These are phyloP conservation scores for Endotrypanum monterogeii DNA, from an alignment of 208 protist species.

Conservation along the genomic window DNA sequence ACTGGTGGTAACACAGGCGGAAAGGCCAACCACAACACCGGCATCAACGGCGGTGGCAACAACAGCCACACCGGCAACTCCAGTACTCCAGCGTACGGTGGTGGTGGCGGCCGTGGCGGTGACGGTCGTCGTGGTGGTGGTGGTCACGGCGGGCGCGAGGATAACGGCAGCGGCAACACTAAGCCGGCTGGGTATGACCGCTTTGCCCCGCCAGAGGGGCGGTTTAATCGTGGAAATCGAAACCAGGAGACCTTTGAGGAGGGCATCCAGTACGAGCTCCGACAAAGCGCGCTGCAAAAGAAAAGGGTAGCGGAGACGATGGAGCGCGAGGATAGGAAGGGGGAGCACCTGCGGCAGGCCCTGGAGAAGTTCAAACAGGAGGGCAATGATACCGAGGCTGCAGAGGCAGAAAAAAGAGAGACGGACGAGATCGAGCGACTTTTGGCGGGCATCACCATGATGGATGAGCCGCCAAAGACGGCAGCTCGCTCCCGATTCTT, in stretches of 20 bases:
- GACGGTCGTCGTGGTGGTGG: constrained; percentile 18
- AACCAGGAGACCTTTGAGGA: constrained; percentile 88
- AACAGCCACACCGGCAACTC: constrained; percentile 13
- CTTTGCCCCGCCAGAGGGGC: constrained; percentile 53
- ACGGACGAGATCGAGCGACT: constrained; percentile 62
- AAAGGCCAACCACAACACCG: constrained; percentile 8
- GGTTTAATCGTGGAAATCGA: constrained; percentile 52
- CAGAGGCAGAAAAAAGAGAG: constrained; percentile 27
- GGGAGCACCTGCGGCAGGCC: constrained; percentile 34
- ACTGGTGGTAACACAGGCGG: not conserved
- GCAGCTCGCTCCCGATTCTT: constrained; percentile 61
- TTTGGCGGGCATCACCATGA: constrained; percentile 41
- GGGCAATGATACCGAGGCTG: constrained; percentile 30
- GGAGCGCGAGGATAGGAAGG: constrained; percentile 49
- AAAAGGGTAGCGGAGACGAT: constrained; percentile 70
- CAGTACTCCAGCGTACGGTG: constrained; percentile 8
- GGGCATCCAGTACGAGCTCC: constrained; percentile 82
- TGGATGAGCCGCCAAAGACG: constrained; percentile 22
- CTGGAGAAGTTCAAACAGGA: constrained; percentile 46
- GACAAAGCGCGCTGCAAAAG: constrained; percentile 67
- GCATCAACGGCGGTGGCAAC: constrained; percentile 16
- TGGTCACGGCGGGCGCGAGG: constrained; percentile 8
- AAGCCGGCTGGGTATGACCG: constrained; percentile 47
- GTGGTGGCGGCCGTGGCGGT: constrained; percentile 10
- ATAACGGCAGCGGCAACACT: not conserved